A percentile compares a stretch with the other conserved stretches of the same genome.
phyloP scores from a whole-genome alignment of 768 basidiomycete genomes.

The Collybia mongolica region DNA sequence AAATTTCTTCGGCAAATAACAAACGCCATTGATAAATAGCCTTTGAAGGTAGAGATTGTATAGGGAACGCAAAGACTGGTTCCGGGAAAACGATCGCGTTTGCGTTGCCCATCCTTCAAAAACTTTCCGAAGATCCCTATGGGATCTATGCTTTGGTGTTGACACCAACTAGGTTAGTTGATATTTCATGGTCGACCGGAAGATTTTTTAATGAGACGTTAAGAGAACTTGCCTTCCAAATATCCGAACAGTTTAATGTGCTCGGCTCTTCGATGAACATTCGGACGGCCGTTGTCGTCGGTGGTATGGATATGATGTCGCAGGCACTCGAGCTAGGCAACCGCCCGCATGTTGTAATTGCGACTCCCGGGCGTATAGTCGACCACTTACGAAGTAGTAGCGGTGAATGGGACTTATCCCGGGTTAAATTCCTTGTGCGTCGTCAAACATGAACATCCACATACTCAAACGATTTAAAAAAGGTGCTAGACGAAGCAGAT shows the following conservation, averaged over 20 bases:
- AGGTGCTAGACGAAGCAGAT: constrained; percentile 98
- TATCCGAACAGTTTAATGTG: constrained; percentile 93
- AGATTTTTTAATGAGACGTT: background rate
- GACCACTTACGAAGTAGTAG: constrained; percentile 82
- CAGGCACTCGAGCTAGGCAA: constrained; percentile 86
- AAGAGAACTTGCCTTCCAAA: constrained; percentile 97
- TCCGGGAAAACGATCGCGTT: constrained; percentile 98
- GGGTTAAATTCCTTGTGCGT: constrained; percentile 82
- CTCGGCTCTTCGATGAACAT: constrained; percentile 81
- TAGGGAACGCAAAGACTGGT: constrained; percentile 97
- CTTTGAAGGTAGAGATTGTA: constrained; percentile 82
- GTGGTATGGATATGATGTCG: constrained; percentile 97
- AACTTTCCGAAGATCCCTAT: constrained; percentile 84
- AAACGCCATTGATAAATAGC: background rate
- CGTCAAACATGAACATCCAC: background rate
- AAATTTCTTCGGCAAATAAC: background rate
- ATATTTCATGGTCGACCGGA: background rate
- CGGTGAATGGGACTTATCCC: constrained; percentile 80
- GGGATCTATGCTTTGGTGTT: constrained; percentile 92
- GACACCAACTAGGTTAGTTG: constrained; percentile 86
- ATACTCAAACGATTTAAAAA: background rate
- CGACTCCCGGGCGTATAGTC: constrained; percentile 93
- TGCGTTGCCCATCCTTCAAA: constrained; percentile 91
- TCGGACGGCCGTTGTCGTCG: constrained; percentile 87
- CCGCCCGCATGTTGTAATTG: constrained; percentile 91